Percentiles rank a stretch among this genome's conserved stretches.
phyloP scores from a whole-genome alignment of 202 grass and related monocot genomes.

The Eragrostis tef region DNA sequence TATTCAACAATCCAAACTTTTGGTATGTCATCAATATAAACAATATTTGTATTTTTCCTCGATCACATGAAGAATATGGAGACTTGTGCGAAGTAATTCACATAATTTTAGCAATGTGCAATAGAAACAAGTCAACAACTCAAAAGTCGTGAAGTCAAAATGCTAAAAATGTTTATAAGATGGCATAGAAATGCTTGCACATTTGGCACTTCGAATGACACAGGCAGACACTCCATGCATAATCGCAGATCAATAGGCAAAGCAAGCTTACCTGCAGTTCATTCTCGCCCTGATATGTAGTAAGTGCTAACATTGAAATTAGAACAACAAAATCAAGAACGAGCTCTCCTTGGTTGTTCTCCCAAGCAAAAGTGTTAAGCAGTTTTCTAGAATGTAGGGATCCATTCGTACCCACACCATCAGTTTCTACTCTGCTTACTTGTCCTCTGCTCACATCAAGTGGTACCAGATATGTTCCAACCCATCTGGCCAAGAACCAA shows the following conservation, averaged over 20 bases:
- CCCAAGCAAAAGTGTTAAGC: constrained; percentile 85
- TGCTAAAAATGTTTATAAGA: constrained; percentile 20
- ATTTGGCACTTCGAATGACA: constrained; percentile 23
- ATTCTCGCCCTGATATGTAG: constrained; percentile 85
- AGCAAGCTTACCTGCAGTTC: constrained; percentile 77
- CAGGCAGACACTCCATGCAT: constrained; percentile 7
- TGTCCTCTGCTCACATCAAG: constrained; percentile 68
- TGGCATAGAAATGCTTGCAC: constrained; percentile 1
- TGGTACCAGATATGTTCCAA: constrained; percentile 93
- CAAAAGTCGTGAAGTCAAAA: constrained; percentile 21
- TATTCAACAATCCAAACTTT: constrained; percentile 19
- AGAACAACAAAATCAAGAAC: constrained; percentile 90
- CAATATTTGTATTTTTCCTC: constrained; percentile 43
- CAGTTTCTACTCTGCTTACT: constrained; percentile 57
- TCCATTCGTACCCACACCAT: constrained; percentile 49
- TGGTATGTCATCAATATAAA: neutral
- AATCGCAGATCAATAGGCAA: constrained; percentile 8
- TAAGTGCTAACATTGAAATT: constrained; percentile 77
- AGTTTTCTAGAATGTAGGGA: constrained; percentile 75
- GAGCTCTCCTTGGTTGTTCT: constrained; percentile 84
- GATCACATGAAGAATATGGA: constrained; percentile 12
- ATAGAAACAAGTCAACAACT: constrained; percentile 20
- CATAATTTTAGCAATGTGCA: neutral
- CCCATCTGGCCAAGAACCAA: constrained; percentile 97
- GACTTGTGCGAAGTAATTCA: neutral